Evolutionary conservation across 2,329 filamentous ascomycete species (phyloP).

Genomic region (Paecilomyces formosus): DNA sequence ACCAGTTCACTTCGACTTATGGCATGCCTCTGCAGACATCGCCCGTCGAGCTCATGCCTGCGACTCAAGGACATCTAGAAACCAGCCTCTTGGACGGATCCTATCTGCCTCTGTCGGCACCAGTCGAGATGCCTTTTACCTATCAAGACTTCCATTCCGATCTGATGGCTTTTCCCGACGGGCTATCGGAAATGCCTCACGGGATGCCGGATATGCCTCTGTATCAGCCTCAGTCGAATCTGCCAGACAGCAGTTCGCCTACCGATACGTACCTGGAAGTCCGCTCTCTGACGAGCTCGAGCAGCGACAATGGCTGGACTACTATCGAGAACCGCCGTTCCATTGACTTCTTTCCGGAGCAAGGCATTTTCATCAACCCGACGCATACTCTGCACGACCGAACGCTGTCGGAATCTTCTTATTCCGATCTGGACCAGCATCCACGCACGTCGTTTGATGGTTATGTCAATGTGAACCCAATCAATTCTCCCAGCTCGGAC

Average conservation of each 20-base stretch:
- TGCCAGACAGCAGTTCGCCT: slow-evolving; percentile 55
- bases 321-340: slow-evolving; percentile 69
- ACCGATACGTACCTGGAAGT: slow-evolving; percentile 79
- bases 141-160: slow-evolving; percentile 75
- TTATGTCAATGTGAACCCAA: slow-evolving; percentile 76
- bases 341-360: slow-evolving; percentile 58
- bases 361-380: slow-evolving; percentile 77
- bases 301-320: slow-evolving; percentile 79
- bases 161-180: slow-evolving; percentile 51
- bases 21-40: slow-evolving; percentile 36
- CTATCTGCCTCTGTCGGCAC: slow-evolving; percentile 49
- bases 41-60: slow-evolving; percentile 49
- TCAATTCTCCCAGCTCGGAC: slow-evolving; percentile 79
- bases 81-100: slow-evolving; percentile 55
- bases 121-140: slow-evolving; percentile 59
- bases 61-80: slow-evolving; percentile 56
- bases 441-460: slow-evolving; percentile 60
- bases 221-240: slow-evolving; percentile 30
- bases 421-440: slow-evolving; percentile 59
- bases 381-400: slow-evolving; percentile 83
- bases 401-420: slow-evolving; percentile 77
- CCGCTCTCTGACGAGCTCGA: slow-evolving; percentile 70
- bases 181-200: slow-evolving; percentile 40
- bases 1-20: slow-evolving; percentile 54
- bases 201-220: slow-evolving; percentile 41